Evolutionary conservation across 2,329 filamentous ascomycete genomes (phyloP), one percentile per base, ranked within the genome.

Genomic region (Colletotrichum melonis): DNA sequence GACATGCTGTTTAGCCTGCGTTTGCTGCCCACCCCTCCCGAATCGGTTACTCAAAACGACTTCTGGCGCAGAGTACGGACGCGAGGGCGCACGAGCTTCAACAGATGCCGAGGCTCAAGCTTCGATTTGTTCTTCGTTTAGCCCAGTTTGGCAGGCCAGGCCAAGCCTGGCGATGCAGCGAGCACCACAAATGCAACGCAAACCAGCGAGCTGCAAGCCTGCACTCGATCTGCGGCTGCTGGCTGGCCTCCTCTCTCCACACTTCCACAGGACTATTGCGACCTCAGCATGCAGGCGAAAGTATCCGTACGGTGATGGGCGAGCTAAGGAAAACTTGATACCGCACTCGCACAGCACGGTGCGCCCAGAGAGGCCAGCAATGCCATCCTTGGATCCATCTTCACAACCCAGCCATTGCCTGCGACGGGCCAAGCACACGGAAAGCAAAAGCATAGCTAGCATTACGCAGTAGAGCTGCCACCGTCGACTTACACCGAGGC

Each of bases 81-180:
- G 49, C 46, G 19, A 28, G 32, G 42, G 67, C 67, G 60, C 71
- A 73, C 71, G 71, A 73, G 71, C 67, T 73, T 73, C 49, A 60
- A 22, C 60, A 62, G 60, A 73, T 73, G 67, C 71, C 71, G 71
- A 73, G 71, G 71, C 52, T 66, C 62, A 55, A 46, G 59, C 56
- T 59, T 64, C 66, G 24, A 42, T 11, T 65, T 46, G 32, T 26
- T 26, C 55, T 56, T 55, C 22, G 16, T 35, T 52, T 9, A 46
- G 54, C 54, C 38, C 52, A 57, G 26, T 42, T 28, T 58, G 26
- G 26, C 28, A 8, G 35, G 57, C 32, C 19, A 69, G 42, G 66
- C 64, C 64, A 69, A 63, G 69, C 65, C 42, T 60, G 54, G 66
- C 54, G 56, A 72, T 28, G 65, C 58, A 69, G 58, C 58, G 26